Base-by-base conservation (phyloP, 2,329 filamentous ascomycete genomes). In the Bipolaris oryzae region DNA sequence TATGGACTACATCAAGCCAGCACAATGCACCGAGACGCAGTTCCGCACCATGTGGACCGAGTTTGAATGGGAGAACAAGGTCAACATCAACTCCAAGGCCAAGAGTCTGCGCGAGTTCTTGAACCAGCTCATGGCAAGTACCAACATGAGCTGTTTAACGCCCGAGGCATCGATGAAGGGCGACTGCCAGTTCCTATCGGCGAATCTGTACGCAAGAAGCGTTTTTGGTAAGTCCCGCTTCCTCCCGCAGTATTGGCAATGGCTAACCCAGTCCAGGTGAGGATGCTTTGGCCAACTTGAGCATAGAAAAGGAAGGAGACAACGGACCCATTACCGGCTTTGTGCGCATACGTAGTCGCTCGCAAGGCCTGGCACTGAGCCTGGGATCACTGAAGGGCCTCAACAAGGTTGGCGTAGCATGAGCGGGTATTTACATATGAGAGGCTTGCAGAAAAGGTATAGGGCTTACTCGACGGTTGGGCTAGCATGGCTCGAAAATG, bases 31-130 rank as follows among this genome's bases (percentile, higher is more conserved):
- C 4, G 95, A 99, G 82, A 97, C 94, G 10, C 92, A 98, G 73
- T 99, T 99, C 88, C 87, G 95, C 58, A 96, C 92, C n/a, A 99
- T 99, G 95, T 99, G 95, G 95, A 99, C 95, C 35, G 95, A 99
- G 75, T 99, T 99, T 67, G 95, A 99, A 76, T 99, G 95, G 95
- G 95, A 99, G 83, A 99, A 99, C 82, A 99, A 99, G 85, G 94
- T 99, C 78, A 99, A 99, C 81, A 98, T 99, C 81, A 97, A 97
- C 80, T 96, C 91, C 63, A 98, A 97, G 83, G 92, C 91, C 66
- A 96, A 94, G 82, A 89, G 87, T 25, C 83, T 99, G 59, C 87
- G 94, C 47, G 92, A 96, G 18, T 99, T 99, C 86, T 81, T 99
- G 63, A 89, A 91, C 67, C 89, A 96, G 75, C 82, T 99, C 58